These are phyloP conservation scores for Vachellia collinsii DNA, from an alignment of 306 rosid genomes.

Conservation along the genomic window DNA sequence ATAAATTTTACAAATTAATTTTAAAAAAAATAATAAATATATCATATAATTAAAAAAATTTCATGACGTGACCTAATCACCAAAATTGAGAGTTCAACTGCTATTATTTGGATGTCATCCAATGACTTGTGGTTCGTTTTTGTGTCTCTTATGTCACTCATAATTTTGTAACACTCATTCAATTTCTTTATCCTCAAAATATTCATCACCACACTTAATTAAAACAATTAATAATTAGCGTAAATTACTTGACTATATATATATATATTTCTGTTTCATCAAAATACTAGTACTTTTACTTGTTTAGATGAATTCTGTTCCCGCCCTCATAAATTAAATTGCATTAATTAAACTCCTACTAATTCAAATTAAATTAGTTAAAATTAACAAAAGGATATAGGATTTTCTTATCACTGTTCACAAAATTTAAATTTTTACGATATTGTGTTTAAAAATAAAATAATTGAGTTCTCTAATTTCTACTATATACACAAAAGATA, in stretches of 20 bases:
- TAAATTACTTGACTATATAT: background rate
- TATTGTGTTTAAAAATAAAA: background rate
- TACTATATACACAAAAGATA: background rate
- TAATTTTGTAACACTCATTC: slow-evolving; percentile 39
- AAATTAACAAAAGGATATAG: no score
- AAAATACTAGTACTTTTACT: background rate
- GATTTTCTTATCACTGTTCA: no score
- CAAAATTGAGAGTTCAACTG: slow-evolving; percentile 50
- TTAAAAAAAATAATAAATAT: no score
- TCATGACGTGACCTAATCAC: slow-evolving; percentile 50
- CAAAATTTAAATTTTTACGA: background rate
- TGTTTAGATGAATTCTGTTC: no score
- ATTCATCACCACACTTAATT: background rate
- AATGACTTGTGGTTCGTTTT: slow-evolving; percentile 52
- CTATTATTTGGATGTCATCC: slow-evolving; percentile 57
- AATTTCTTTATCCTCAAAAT: background rate
- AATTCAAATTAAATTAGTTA: no score
- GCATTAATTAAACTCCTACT: background rate
- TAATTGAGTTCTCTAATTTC: background rate
- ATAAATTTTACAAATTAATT: no score
- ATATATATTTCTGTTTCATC: background rate
- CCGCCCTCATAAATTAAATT: no score
- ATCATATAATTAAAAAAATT: background rate
- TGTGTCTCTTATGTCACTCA: slow-evolving; percentile 45
- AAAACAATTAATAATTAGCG: background rate